Percentiles rank a stretch among this genome's conserved stretches.
phyloP scores from a whole-genome alignment of 1,139 yeast species.

The Hemisphaericaspora lyxosophila region DNA sequence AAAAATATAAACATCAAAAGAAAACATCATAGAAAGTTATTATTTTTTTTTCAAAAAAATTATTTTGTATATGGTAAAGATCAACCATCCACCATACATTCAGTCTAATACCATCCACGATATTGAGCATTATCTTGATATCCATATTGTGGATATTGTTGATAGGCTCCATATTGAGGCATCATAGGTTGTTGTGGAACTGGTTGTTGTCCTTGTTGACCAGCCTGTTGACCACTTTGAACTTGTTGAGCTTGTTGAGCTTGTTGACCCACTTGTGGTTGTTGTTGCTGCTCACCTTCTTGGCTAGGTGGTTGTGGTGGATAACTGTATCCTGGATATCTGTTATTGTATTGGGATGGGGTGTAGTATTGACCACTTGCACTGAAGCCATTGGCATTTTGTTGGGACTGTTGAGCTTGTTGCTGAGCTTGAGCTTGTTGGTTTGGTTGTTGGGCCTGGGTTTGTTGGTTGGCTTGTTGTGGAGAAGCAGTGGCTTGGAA shows the following conservation, averaged over 20 bases:
- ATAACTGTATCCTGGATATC: slow-evolving; percentile 40
- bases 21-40: not conserved
- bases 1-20: not conserved
- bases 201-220: slow-evolving; percentile 23
- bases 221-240: slow-evolving; percentile 6
- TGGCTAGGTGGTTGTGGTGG: slow-evolving; percentile 32
- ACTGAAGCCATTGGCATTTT: slow-evolving; percentile 13
- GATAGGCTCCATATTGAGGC: slow-evolving; percentile 48
- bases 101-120: slow-evolving; percentile 34
- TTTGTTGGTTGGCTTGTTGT: slow-evolving; percentile 12
- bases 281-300: slow-evolving; percentile 20
- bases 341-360: slow-evolving; percentile 37
- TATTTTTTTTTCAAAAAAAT: not conserved
- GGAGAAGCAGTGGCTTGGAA: slow-evolving; percentile 5
- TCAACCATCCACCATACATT: not conserved
- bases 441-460: slow-evolving; percentile 8
- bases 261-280: slow-evolving; percentile 17
- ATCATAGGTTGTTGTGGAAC: slow-evolving; percentile 39
- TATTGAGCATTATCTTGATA: slow-evolving; percentile 47
- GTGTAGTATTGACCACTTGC: slow-evolving; percentile 28
- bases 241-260: slow-evolving; percentile 15
- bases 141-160: slow-evolving; percentile 53
- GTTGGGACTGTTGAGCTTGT: slow-evolving; percentile 9
- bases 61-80: not conserved
- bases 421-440: slow-evolving; percentile 16